Evolutionary conservation across 2,329 filamentous ascomycete species (phyloP), one percentile per base, ranked within the genome.

Genomic region (Rhytidhysteron rufulum): DNA sequence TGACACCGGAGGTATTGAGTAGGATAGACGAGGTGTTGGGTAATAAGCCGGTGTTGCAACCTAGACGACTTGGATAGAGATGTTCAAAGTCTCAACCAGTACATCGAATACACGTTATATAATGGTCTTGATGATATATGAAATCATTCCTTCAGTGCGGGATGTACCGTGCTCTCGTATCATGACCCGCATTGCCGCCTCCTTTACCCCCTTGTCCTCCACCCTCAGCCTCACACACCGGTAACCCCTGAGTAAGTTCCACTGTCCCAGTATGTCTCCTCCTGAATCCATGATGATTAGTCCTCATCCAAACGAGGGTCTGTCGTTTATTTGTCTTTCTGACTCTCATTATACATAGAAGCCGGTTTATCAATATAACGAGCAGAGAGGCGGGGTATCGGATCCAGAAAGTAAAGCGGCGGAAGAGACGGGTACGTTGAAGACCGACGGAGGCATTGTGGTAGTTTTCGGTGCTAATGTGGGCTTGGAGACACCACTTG

Each of bases 401-500:
- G 16, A 54, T 25, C 33, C 48, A 53, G 15, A 49, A 38, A 0
- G 53, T 56, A 10, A 41, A 34, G 16, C 40, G 38, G 1, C 48
- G 47, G 34, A 54, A 58, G n/a, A 32, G 35, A 5, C 61, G 48
- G 3, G 60, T 65, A 36, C 44, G 40, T 3, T 44, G 36, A 4
- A 65, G 41, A 3, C 62, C 62, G 5, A 41, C 13, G 42, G 47
- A 46, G 4, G 61, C 60, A 13, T 53, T 49, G 1, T 43, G 20
- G 33, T 63, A 64, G 34, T 54, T 39, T 29, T 62, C 58, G 4
- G 65, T 67, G 8, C 52, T 58, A 5, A 69, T 48, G 36, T 62
- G 60, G 4, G 58, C 60, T 31, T 68, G 65, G 18, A 63, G 56
- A 22, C 58, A 65, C 65, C 65, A 68, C 48, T 58, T 25, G 3